phyloP scores from a whole-genome alignment of 331 rosid genomes.

The Pyracantha coccinea region DNA sequence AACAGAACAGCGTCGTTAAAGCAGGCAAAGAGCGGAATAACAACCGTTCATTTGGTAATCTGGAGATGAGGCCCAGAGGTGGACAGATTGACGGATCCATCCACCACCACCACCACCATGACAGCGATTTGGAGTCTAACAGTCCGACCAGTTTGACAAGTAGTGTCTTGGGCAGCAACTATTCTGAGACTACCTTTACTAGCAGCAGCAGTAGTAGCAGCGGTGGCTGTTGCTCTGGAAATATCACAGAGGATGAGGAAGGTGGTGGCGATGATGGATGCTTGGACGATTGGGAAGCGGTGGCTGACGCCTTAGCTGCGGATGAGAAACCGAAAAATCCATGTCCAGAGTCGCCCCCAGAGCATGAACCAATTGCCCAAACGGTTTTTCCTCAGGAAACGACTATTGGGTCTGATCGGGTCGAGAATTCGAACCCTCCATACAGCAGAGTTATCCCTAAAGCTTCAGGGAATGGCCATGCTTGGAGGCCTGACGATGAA shows the following conservation, averaged over 20 bases:
- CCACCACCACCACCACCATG: conserved; percentile 36
- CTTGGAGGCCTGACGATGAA: conserved; percentile 94
- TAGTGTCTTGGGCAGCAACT: conserved; percentile 47
- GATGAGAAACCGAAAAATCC: conserved; percentile 45
- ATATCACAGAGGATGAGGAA: conserved; percentile 62
- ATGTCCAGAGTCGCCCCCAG: conserved; percentile 25
- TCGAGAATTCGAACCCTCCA: conserved; percentile 24
- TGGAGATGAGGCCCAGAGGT: conserved; percentile 37
- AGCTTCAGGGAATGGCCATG: conserved; percentile 38
- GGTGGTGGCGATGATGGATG: conserved; percentile 65
- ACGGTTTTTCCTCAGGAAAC: conserved; percentile 21
- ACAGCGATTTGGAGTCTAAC: conserved; percentile 60
- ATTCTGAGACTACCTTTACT: conserved; percentile 70
- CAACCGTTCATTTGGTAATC: conserved; percentile 30
- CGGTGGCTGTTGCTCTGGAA: conserved; percentile 78
- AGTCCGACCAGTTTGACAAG: conserved; percentile 52
- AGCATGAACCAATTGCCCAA: conserved; percentile 24
- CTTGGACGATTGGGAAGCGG: conserved; percentile 98
- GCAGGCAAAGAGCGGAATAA: conserved; percentile 21
- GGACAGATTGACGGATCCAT: conserved; percentile 39
- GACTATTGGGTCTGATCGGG: conserved; percentile 14
- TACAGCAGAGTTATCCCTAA: conserved; percentile 27
- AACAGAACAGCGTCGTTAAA: conserved; percentile 24
- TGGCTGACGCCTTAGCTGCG: conserved; percentile 94
- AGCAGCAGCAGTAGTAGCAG: conserved; percentile 59